Percentiles rank a stretch among this genome's conserved stretches.
phyloP scores from a whole-genome alignment of 2,329 filamentous ascomycete genomes.

The Neonectria punicea region DNA sequence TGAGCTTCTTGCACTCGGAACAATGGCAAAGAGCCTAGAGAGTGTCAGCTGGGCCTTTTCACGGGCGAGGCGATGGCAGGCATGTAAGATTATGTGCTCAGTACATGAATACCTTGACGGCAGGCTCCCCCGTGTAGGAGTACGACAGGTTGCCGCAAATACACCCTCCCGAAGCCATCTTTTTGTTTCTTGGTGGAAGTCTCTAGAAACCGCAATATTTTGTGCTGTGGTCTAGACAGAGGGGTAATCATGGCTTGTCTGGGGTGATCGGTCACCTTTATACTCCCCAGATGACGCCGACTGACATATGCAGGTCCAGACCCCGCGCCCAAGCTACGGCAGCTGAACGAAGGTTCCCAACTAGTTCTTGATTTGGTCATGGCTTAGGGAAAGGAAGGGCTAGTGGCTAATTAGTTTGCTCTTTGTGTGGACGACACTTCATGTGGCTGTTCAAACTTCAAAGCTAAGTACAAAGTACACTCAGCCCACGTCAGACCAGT shows the following conservation, averaged over 20 bases:
- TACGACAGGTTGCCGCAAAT: not conserved
- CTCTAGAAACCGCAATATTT: no score
- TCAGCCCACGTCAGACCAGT: not conserved
- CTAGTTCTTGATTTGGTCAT: not conserved
- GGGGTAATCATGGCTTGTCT: not conserved
- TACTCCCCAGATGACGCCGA: not conserved
- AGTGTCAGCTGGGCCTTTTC: not conserved
- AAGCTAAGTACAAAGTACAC: no score
- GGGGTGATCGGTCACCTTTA: not conserved
- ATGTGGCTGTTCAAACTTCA: not conserved
- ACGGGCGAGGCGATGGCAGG: no score
- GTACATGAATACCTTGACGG: not conserved
- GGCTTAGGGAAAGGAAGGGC: no score
- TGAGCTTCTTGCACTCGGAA: not conserved
- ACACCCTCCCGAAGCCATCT: not conserved
- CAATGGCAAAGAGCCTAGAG: not conserved
- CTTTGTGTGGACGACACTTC: not conserved
- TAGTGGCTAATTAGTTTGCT: not conserved
- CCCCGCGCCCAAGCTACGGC: no score
- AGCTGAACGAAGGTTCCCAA: not conserved
- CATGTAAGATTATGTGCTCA: not conserved
- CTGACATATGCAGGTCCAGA: not conserved
- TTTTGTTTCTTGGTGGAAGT: not conserved
- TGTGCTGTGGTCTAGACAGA: not conserved
- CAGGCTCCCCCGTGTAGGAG: not conserved